Percentiles rank a stretch among this genome's conserved stretches.
These are phyloP conservation scores for Acanthamoeba healyi DNA, from an alignment of 208 protist species.

Conservation along the genomic window DNA sequence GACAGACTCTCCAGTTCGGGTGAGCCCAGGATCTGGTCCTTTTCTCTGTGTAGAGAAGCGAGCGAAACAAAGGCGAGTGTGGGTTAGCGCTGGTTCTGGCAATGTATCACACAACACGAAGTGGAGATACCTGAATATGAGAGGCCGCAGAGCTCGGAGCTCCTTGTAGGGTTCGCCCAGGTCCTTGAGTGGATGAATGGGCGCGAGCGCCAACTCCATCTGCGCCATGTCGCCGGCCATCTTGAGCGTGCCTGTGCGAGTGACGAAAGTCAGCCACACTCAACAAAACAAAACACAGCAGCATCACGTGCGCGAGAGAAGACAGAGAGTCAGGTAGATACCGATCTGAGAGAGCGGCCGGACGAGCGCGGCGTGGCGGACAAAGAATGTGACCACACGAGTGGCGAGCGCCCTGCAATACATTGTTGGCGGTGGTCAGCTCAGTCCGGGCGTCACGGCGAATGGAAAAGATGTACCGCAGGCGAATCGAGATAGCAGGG, in stretches of 20 bases:
- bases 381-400: constrained; percentile 24
- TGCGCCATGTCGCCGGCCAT: constrained; percentile 63
- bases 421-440: too few relatives aligned
- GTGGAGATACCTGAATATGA: not conserved
- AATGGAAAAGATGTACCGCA: not conserved
- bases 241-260: constrained; percentile 7
- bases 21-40: constrained; percentile 44
- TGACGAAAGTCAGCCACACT: not conserved
- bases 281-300: too few relatives aligned
- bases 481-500: not conserved
- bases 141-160: not conserved
- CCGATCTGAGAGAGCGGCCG: constrained; percentile 57
- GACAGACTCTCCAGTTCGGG: constrained; percentile 38
- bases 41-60: constrained; percentile 4
- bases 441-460: not conserved
- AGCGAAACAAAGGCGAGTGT: too few relatives aligned
- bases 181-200: constrained; percentile 51
- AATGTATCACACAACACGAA: not conserved
- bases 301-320: too few relatives aligned
- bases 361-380: constrained; percentile 13
- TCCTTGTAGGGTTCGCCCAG: constrained; percentile 64
- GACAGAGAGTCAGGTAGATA: not conserved
- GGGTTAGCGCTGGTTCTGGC: too few relatives aligned
- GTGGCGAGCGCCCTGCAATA: constrained; percentile 48
- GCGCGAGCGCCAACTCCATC: constrained; percentile 52